Conservation (phyloP, 2,329 filamentous ascomycete genomes). For the Xylariomycetidae sp. region DNA sequence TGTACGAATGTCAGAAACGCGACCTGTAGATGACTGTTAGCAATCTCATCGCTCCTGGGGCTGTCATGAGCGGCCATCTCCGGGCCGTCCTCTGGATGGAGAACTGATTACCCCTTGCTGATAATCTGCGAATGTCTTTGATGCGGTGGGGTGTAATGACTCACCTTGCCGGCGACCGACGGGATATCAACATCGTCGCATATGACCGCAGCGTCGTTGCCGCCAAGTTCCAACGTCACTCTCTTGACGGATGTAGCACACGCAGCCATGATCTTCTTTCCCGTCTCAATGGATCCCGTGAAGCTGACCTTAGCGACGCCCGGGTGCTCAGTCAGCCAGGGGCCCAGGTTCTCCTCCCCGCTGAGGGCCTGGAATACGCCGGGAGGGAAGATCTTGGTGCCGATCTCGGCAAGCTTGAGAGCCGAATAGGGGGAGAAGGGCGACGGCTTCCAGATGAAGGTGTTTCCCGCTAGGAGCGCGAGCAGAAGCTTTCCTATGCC, state of each 20-base stretch:
- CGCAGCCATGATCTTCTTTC: conserved; percentile 39
- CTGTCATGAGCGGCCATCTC: too few relatives aligned
- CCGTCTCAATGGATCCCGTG: conserved; percentile 46
- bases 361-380: conserved; percentile 48
- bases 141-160: background rate
- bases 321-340: conserved; percentile 42
- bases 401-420: conserved; percentile 43
- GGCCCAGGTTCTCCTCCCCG: conserved; percentile 45
- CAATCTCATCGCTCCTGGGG: background rate
- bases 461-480: conserved; percentile 44
- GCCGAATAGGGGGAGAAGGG: conserved; percentile 45
- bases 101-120: too few relatives aligned
- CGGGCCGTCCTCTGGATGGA: too few relatives aligned
- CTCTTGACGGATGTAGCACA: conserved; percentile 44
- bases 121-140: background rate
- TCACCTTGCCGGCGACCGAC: conserved; percentile 25
- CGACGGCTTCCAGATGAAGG: conserved; percentile 48
- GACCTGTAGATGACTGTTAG: conserved; percentile 17
- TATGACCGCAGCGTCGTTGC: conserved; percentile 47
- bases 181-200: conserved; percentile 43
- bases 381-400: conserved; percentile 39
- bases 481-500: conserved; percentile 42
- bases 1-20: conserved; percentile 43
- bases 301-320: conserved; percentile 50
- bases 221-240: conserved; percentile 44